A percentile compares a stretch with the other conserved stretches of the same genome.
These are phyloP conservation scores for Dipteronia sinensis DNA, from an alignment of 345 rosid genomes.

Conservation along the genomic window DNA sequence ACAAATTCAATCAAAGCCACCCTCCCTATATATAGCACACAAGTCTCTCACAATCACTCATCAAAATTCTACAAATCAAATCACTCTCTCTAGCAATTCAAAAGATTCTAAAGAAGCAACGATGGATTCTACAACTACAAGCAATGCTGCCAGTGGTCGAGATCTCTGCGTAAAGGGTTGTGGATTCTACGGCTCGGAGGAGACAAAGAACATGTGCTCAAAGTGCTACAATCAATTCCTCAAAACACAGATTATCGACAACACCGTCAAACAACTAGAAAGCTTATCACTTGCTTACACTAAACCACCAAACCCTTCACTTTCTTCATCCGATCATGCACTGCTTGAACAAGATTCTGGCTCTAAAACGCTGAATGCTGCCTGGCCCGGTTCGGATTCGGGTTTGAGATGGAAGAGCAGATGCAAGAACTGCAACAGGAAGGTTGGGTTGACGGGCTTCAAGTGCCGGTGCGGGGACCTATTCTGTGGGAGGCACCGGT, in stretches of 20 bases:
- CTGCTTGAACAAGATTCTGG: neutral
- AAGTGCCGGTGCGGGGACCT: constrained; percentile 32
- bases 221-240: constrained; percentile 35
- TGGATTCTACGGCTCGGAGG: constrained; percentile 29
- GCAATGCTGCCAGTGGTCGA: no score
- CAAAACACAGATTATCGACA: neutral
- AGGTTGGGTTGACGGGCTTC: constrained; percentile 47
- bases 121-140: no score
- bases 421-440: constrained; percentile 41
- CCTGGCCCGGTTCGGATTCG: no score
- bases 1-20: neutral
- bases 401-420: neutral
- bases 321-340: neutral
- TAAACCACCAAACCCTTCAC: neutral
- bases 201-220: constrained; percentile 31
- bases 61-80: neutral
- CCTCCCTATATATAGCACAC: neutral
- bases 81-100: neutral
- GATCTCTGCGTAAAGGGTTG: constrained; percentile 26
- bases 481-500: constrained; percentile 28
- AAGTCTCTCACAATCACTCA: neutral
- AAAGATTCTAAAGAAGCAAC: no score
- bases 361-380: neutral
- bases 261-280: neutral
- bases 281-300: neutral